Evolutionary conservation across 1,139 yeast genomes (phyloP).

Genomic region (Yamadazyma membranifaciens): DNA sequence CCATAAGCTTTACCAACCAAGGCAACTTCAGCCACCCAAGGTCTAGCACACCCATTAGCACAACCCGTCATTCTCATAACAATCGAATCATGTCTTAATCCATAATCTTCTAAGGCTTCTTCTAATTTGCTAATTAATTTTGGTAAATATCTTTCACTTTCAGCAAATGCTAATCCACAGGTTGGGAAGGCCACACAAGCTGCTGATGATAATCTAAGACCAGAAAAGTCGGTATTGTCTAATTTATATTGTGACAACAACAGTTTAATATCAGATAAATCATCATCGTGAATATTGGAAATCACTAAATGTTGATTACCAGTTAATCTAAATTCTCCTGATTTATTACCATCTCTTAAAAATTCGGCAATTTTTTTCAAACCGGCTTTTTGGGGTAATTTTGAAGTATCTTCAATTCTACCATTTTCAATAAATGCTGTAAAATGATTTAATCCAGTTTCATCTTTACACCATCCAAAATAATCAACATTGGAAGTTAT

Average conservation of each 20-base stretch:
- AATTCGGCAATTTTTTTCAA: slow-evolving; percentile 73
- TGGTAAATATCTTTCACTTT: slow-evolving; percentile 93
- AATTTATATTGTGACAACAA: slow-evolving; percentile 72
- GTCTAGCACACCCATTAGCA: slow-evolving; percentile 98
- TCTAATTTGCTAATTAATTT: slow-evolving; percentile 78
- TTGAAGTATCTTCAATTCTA: slow-evolving; percentile 91
- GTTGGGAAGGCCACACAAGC: slow-evolving; percentile 99
- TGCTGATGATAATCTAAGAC: slow-evolving; percentile 83
- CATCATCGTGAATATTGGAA: slow-evolving; percentile 69
- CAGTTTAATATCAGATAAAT: slow-evolving; percentile 59
- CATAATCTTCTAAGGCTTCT: slow-evolving; percentile 81
- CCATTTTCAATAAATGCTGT: slow-evolving; percentile 96
- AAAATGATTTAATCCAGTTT: slow-evolving; percentile 81
- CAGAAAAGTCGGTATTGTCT: slow-evolving; percentile 82
- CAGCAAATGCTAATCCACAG: slow-evolving; percentile 99
- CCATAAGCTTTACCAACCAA: slow-evolving; percentile 94
- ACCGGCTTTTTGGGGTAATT: slow-evolving; percentile 87
- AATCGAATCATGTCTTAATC: slow-evolving; percentile 89
- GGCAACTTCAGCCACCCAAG: slow-evolving; percentile 97
- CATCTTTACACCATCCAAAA: slow-evolving; percentile 95
- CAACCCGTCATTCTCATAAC: slow-evolving; percentile 99
- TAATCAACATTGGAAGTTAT: slow-evolving; percentile 87
- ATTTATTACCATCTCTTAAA: slow-evolving; percentile 40
- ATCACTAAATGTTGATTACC: slow-evolving; percentile 93
- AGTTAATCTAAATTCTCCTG: slow-evolving; percentile 89